Percentiles rank a stretch among this genome's conserved stretches.
Conservation (phyloP, 371 early-diverging fungal species). For the Fennellomyces sp. region DNA sequence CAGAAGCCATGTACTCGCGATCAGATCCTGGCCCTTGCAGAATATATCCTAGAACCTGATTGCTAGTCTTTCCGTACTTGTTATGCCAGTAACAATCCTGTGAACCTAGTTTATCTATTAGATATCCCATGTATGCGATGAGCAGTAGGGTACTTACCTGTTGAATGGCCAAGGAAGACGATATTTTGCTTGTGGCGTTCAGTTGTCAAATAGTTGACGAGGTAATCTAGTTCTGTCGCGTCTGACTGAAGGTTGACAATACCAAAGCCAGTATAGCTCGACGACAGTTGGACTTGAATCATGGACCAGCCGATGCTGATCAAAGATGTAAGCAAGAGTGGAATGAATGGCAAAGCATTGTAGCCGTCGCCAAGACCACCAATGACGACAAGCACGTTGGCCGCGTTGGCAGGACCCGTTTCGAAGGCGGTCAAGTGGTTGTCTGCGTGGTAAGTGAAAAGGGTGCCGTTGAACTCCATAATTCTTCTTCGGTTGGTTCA, state of each 20-base stretch:
- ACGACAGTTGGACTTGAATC: conserved; percentile 52
- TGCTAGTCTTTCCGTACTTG: conserved; percentile 34
- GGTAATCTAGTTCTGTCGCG: conserved; percentile 38
- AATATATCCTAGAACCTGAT: conserved; percentile 39
- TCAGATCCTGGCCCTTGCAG: conserved; percentile 62
- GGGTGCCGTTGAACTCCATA: conserved; percentile 17
- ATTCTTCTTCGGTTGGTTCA: background rate
- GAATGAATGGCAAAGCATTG: conserved; percentile 49
- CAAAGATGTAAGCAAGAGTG: conserved; percentile 26
- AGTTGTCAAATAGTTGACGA: conserved; percentile 35
- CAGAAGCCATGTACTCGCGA: conserved; percentile 36
- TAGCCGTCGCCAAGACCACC: conserved; percentile 56
- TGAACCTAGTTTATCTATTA: conserved; percentile 26
- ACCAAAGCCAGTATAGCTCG: conserved; percentile 56
- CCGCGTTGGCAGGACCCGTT: conserved; percentile 32
- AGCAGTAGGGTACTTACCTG: conserved; percentile 24
- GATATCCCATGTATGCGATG: background rate
- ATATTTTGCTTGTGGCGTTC: conserved; percentile 39
- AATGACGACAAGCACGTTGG: conserved; percentile 45
- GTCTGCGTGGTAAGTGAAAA: conserved; percentile 16
- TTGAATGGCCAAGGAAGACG: conserved; percentile 58
- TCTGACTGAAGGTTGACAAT: conserved; percentile 43
- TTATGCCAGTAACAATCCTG: conserved; percentile 55
- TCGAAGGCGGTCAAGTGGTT: conserved; percentile 52
- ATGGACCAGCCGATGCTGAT: conserved; percentile 39